Evolutionary conservation across 176 grass and related monocot species (phyloP), one percentile per base, ranked within the genome.

Genomic region (Miscanthus lutarioriparius): DNA sequence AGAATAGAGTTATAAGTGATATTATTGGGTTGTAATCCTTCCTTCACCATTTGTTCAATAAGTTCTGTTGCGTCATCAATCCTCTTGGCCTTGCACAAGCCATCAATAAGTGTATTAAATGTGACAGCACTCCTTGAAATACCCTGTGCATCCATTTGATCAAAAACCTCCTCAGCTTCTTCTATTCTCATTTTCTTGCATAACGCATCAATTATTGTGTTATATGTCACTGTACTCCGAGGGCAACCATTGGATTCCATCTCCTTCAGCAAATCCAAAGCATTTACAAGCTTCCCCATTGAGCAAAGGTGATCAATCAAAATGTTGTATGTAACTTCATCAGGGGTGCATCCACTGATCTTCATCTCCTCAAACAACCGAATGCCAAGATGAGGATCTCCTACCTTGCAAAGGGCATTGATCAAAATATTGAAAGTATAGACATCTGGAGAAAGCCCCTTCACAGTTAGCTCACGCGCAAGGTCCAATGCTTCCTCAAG

Each of bases 341-440:
- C 91, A 59, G 93, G 96, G 40, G 80, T 74, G 80, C 96, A 95
- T 80, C 92, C 92, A 20, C 77, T 95, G 80, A 65, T 82, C 84
- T 91, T 97, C 95, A 97, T 97, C 81, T 97, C 92, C 77, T 90
- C 92, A 80, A 97, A 95, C 80, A 97, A 88, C 41, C 82, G 82
- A 79, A 91, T 68, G 77, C 89, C 95, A 77, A 97, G 90, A 71
- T 86, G 85, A 84, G 88, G 86, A 81, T 93, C 85, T 44, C 90
- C 90, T 37, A 86, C 85, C 62, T 88, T 97, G 71, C 92, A 91
- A 40, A 97, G 95, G 30, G 89, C 89, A 43, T 85, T 91, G 20
- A 97, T 95, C 54, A 95, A 70, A 66, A 91, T 93, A 88, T 97
- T 95, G 82, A 95, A 97, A 81, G 95, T 91, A 86, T 90, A 90